These are phyloP conservation scores for Erysiphe pulchra DNA, from an alignment of 2,329 filamentous ascomycete species.

Conservation along the genomic window DNA sequence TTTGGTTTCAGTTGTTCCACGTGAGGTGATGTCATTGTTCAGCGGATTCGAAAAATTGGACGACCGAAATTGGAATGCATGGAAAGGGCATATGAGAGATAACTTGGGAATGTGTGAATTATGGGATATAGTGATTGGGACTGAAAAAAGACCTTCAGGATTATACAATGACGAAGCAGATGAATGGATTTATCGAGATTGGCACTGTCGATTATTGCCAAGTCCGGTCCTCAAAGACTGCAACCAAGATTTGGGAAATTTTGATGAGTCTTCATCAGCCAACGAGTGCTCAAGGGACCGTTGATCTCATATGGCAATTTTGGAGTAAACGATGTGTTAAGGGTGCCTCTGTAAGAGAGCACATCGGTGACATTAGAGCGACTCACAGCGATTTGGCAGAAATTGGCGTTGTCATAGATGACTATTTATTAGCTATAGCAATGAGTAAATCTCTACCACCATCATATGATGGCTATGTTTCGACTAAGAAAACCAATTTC, in stretches of 20 bases:
- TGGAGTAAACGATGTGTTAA: neutral
- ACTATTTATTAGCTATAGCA: neutral
- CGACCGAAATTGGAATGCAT: neutral
- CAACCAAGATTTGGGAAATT: too few species aligned
- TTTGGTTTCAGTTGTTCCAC: neutral
- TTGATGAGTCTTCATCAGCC: too few species aligned
- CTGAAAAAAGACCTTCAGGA: neutral
- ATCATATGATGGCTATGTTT: neutral
- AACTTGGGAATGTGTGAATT: neutral
- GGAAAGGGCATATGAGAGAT: neutral
- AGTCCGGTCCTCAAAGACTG: too few species aligned
- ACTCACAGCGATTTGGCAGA: neutral
- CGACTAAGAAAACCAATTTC: too few species aligned
- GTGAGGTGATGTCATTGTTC: neutral
- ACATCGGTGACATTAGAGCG: neutral
- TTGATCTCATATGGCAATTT: neutral
- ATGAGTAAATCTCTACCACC: neutral
- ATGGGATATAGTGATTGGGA: neutral
- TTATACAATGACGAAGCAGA: neutral
- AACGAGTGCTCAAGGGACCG: too few species aligned
- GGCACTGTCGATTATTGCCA: too few species aligned
- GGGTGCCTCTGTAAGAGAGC: neutral
- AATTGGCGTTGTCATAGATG: neutral
- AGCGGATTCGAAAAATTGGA: neutral
- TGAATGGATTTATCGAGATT: too few species aligned